Percentiles rank a stretch among this genome's conserved stretches.
phyloP scores from a whole-genome alignment of 768 basidiomycete species.

The Boletales sp. region DNA sequence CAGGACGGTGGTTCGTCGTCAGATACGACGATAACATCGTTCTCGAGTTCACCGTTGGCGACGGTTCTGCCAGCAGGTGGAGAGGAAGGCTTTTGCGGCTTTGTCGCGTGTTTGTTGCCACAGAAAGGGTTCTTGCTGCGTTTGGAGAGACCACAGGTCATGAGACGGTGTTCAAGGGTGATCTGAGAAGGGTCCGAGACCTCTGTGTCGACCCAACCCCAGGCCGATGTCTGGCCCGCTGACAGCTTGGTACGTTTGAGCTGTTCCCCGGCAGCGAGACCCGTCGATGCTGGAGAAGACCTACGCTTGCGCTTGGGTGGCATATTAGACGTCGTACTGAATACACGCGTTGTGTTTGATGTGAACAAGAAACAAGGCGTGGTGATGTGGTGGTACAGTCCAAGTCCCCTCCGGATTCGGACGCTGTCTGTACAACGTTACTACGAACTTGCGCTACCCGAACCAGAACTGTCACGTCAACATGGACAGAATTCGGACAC shows the following conservation, averaged over 20 bases:
- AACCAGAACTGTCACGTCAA: too few relatives aligned
- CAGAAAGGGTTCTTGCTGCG: constrained; percentile 53
- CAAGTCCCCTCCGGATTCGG: constrained; percentile 20
- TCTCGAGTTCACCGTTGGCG: constrained; percentile 45
- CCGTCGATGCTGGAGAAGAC: constrained; percentile 43
- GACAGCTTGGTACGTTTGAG: constrained; percentile 56
- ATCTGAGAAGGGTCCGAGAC: constrained; percentile 56
- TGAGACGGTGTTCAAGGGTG: constrained; percentile 58
- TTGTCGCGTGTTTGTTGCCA: constrained; percentile 48
- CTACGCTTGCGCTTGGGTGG: constrained; percentile 57
- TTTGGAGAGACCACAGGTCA: constrained; percentile 63
- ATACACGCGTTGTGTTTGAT: neutral
- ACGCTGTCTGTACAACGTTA: neutral
- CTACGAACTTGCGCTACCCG: too few relatives aligned
- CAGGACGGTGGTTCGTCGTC: constrained; percentile 62
- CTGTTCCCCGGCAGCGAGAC: constrained; percentile 57
- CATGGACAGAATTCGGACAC: constrained; percentile 22
- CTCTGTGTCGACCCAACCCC: constrained; percentile 80
- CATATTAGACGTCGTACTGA: constrained; percentile 34
- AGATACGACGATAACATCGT: constrained; percentile 67
- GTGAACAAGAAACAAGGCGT: constrained; percentile 7
- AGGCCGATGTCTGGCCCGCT: constrained; percentile 47
- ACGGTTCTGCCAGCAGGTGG: constrained; percentile 8
- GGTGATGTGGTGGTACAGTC: constrained; percentile 1
- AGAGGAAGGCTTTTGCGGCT: constrained; percentile 15